Evolutionary conservation across 2,329 filamentous ascomycete species (phyloP).

Genomic region (Ophiostoma ips): DNA sequence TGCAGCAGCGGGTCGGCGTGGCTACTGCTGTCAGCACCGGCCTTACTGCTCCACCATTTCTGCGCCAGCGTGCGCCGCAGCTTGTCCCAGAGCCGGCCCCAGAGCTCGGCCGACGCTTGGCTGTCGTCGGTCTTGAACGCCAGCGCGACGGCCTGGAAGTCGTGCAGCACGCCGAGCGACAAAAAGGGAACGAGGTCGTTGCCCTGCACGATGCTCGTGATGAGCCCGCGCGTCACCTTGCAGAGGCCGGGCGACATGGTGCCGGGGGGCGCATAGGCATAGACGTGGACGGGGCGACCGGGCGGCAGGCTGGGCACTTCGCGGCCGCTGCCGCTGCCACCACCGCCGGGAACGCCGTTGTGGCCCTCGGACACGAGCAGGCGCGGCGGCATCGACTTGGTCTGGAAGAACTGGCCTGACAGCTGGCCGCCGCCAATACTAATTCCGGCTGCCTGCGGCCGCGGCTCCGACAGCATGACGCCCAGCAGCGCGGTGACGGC

Average conservation of each 20-base stretch:
- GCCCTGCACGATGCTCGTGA: slow-evolving; percentile 61
- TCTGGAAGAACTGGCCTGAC: slow-evolving; percentile 29
- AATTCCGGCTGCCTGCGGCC: slow-evolving; percentile 22
- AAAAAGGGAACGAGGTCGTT: slow-evolving; percentile 61
- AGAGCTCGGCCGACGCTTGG: slow-evolving; percentile 52
- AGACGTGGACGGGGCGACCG: slow-evolving; percentile 62
- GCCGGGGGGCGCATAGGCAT: slow-evolving; percentile 62
- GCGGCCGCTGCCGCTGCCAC: background rate
- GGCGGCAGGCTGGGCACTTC: slow-evolving; percentile 37
- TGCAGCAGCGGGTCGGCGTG: background rate
- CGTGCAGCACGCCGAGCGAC: slow-evolving; percentile 59
- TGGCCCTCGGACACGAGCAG: slow-evolving; percentile 19
- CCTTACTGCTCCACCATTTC: background rate
- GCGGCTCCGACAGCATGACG: slow-evolving; percentile 54
- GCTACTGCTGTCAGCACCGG: background rate
- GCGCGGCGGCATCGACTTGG: slow-evolving; percentile 35
- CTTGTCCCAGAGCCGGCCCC: slow-evolving; percentile 43
- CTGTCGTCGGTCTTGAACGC: slow-evolving; percentile 60
- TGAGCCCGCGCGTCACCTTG: slow-evolving; percentile 55
- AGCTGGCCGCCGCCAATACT: background rate
- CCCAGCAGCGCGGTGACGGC: slow-evolving; percentile 57
- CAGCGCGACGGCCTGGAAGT: slow-evolving; percentile 57
- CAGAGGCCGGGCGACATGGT: slow-evolving; percentile 58
- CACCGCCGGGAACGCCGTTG: background rate
- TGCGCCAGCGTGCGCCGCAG: slow-evolving; percentile 27